Conservation (phyloP, 2,329 filamentous ascomycete species). For the Fusarium sp. region DNA sequence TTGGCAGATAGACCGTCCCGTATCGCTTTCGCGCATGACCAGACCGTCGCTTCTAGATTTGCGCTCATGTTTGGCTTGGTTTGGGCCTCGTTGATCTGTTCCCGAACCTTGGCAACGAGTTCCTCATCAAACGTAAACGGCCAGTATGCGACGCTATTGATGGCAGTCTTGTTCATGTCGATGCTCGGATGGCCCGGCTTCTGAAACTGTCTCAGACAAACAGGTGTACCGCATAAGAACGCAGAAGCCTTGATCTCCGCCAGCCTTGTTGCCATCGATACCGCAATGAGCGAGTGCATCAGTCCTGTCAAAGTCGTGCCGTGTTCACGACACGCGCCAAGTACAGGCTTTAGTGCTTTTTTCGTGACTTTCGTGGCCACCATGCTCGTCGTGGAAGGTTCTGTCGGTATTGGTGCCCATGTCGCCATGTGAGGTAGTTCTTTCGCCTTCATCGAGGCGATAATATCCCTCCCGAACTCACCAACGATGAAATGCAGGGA, state of each 20-base stretch:
- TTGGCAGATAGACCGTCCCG: conserved; percentile 29
- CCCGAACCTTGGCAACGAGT: background rate
- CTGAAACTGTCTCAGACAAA: conserved; percentile 12
- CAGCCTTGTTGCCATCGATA: conserved; percentile 9
- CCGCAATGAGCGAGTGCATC: background rate
- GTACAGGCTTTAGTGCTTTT: background rate
- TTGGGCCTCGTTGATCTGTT: background rate
- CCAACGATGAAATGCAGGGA: background rate
- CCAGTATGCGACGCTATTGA: conserved; percentile 8
- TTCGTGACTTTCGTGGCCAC: background rate
- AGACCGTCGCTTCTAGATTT: conserved; percentile 8
- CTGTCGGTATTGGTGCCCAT: conserved; percentile 10
- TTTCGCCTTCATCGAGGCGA: background rate
- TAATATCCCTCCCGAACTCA: background rate
- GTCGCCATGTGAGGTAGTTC: background rate
- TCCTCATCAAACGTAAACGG: background rate
- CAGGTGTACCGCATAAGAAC: conserved; percentile 4
- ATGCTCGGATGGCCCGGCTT: background rate
- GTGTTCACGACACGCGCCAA: background rate
- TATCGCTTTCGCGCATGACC: conserved; percentile 34
- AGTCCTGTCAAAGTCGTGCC: conserved; percentile 14
- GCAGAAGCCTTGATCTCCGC: background rate
- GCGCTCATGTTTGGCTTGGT: background rate
- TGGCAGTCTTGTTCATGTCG: background rate
- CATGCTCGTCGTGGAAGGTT: background rate